Percentiles rank a stretch among this genome's conserved stretches.
Evolutionary conservation across 2,329 filamentous ascomycete species (phyloP).

Genomic region (Claviceps sorghi): DNA sequence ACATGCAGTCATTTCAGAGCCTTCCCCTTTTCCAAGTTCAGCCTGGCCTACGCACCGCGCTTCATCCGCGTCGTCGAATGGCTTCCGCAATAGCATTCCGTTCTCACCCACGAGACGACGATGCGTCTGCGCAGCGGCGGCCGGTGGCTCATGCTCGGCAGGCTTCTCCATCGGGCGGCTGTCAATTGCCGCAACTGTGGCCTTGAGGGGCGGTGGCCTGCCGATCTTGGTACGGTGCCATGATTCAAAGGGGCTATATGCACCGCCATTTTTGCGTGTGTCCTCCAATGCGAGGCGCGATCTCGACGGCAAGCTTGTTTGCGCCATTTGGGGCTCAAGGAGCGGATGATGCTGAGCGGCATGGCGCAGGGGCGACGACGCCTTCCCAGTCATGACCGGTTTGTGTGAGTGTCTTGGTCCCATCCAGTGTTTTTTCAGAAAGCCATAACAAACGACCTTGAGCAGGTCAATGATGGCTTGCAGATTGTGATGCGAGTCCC

Average conservation of each 20-base stretch:
- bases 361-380: neutral
- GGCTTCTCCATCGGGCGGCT: neutral
- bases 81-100: slow-evolving; percentile 28
- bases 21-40: too few species aligned
- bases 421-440: slow-evolving; percentile 60
- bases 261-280: neutral
- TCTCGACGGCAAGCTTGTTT: neutral
- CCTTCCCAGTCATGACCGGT: neutral
- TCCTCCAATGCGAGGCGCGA: neutral
- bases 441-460: slow-evolving; percentile 53
- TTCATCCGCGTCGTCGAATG: slow-evolving; percentile 25
- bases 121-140: neutral
- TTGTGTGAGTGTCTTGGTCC: slow-evolving; percentile 30
- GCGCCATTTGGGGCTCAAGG: neutral
- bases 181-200: neutral
- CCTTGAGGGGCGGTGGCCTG: slow-evolving; percentile 5
- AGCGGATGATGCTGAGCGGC: neutral
- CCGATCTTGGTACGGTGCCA: slow-evolving; percentile 25
- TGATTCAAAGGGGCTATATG: slow-evolving; percentile 7
- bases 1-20: neutral
- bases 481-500: slow-evolving; percentile 34
- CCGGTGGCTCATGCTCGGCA: neutral
- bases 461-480: slow-evolving; percentile 44
- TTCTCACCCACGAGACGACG: slow-evolving; percentile 23
- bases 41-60: neutral